These are phyloP conservation scores for Marsdenia floribunda DNA, from an alignment of 257 asterid species.

Conservation along the genomic window DNA sequence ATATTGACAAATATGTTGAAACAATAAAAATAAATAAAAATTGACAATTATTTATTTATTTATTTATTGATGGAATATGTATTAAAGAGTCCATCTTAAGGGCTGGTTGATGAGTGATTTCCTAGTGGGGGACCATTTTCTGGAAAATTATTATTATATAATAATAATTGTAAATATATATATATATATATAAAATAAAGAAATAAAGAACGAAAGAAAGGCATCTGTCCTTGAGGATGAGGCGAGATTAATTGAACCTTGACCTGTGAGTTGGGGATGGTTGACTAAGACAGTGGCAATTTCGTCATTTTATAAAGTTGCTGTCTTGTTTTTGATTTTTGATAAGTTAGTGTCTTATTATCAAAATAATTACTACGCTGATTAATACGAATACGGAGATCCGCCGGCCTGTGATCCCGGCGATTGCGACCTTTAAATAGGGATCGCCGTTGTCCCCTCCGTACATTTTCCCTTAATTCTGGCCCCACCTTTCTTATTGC, in stretches of 20 bases:
- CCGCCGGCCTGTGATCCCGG: constrained; percentile 50
- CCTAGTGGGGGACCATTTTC: constrained; percentile 50
- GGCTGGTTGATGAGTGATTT: constrained; percentile 27
- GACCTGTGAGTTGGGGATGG: constrained; percentile 9
- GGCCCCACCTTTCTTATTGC: constrained; percentile 9
- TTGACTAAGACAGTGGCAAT: constrained; percentile 41
- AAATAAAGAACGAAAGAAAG: constrained; percentile 9
- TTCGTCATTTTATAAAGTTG: constrained; percentile 15
- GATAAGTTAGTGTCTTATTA: too few relatives aligned
- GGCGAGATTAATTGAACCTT: constrained; percentile 21
- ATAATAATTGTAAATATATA: too few relatives aligned
- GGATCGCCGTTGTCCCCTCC: constrained; percentile 20
- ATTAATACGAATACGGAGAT: constrained; percentile 25
- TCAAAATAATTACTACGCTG: constrained; percentile 10
- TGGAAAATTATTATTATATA: constrained; percentile 6
- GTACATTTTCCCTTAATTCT: background rate
- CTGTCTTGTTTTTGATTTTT: too few relatives aligned
- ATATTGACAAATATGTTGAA: too few relatives aligned
- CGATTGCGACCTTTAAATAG: constrained; percentile 7
- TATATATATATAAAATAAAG: too few relatives aligned
- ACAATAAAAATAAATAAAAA: too few relatives aligned
- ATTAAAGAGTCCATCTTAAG: constrained; percentile 28
- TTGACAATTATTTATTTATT: too few relatives aligned
- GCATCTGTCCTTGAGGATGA: constrained; percentile 24
- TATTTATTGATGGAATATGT: background rate